A percentile compares a stretch with the other conserved stretches of the same genome.
Conservation (phyloP, 208 protist genomes). For the Entamoeba dispar region DNA sequence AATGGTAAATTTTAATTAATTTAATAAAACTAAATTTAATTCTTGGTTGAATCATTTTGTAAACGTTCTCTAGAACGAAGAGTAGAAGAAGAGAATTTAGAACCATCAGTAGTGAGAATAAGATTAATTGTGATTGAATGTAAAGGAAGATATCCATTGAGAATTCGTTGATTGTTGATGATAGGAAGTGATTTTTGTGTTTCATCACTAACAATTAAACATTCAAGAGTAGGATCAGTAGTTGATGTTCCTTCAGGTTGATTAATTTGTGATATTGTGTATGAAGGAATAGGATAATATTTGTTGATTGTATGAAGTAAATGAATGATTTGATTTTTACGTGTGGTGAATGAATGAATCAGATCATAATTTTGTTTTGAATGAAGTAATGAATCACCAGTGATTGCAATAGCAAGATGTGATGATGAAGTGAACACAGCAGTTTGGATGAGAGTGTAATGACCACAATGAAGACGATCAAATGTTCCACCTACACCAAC, state of each 20-base stretch:
- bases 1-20: background rate
- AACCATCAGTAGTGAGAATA: background rate
- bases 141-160: background rate
- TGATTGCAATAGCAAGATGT: background rate
- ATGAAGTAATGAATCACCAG: background rate
- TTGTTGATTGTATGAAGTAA: background rate
- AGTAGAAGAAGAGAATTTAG: background rate
- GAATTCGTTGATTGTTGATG: background rate
- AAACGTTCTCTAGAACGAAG: background rate
- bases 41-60: background rate
- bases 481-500: constrained; percentile 10
- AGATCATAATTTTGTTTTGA: background rate
- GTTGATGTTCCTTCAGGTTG: background rate
- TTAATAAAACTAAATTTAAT: background rate
- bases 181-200: background rate
- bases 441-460: background rate
- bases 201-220: background rate
- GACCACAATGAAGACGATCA: constrained; percentile 12
- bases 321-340: background rate
- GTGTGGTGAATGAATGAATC: background rate
- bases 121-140: background rate
- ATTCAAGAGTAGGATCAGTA: background rate
- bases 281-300: background rate
- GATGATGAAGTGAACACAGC: background rate
- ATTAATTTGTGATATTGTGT: background rate